Percentiles rank a stretch among this genome's conserved stretches.
These are phyloP conservation scores for Flaveria sonorensis DNA, from an alignment of 129 eudicot genomes.

Conservation along the genomic window DNA sequence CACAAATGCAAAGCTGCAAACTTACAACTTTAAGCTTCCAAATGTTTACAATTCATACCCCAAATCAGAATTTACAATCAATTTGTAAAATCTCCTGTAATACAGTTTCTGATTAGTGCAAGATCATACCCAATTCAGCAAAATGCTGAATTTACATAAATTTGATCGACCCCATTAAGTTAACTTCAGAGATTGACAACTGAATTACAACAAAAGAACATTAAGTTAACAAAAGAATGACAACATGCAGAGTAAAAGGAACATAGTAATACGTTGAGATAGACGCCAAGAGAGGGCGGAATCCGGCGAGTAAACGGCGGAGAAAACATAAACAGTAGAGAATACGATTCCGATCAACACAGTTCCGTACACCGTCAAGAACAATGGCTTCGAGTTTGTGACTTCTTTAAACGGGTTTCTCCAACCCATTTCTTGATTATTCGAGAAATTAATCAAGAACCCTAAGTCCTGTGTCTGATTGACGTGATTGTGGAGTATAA, in stretches of 20 bases:
- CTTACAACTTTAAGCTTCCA: not conserved
- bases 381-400: slow-evolving; percentile 84
- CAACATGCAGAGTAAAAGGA: not conserved
- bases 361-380: slow-evolving; percentile 77
- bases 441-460: not conserved
- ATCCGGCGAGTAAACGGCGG: slow-evolving; percentile 71
- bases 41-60: not conserved
- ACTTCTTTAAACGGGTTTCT: slow-evolving; percentile 54
- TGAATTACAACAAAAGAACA: not conserved
- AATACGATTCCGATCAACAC: slow-evolving; percentile 66
- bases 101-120: not conserved
- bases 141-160: slow-evolving; percentile 20
- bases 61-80: not conserved
- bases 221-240: not conserved
- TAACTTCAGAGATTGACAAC: slow-evolving; percentile 9
- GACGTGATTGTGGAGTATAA: not conserved
- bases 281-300: slow-evolving; percentile 45
- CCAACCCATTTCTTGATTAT: slow-evolving; percentile 59
- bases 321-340: slow-evolving; percentile 76
- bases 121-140: slow-evolving; percentile 7
- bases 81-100: not conserved
- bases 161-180: not conserved
- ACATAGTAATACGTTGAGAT: slow-evolving; percentile 36
- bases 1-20: not conserved
- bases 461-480: slow-evolving; percentile 31